A percentile compares a stretch with the other conserved stretches of the same genome.
Conservation (phyloP, 179 eudicot species). For the Beta lomatogona region DNA sequence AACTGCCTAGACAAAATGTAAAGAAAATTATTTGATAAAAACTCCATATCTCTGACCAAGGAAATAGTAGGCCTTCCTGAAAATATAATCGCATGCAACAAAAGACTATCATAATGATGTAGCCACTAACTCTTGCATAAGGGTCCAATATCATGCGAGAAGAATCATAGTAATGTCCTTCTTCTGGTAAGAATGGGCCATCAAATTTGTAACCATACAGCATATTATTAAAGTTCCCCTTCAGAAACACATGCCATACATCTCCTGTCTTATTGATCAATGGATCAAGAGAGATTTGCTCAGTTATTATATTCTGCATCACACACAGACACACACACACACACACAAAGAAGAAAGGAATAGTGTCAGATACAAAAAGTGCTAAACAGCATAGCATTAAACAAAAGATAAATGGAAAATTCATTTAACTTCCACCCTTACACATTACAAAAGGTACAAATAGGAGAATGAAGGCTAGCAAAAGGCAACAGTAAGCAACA, state of each 20-base stretch:
- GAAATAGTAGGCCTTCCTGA: background rate
- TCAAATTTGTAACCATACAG: conserved; percentile 79
- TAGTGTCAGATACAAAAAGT: background rate
- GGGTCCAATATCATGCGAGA: conserved; percentile 79
- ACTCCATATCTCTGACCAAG: conserved; percentile 3
- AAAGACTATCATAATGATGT: conserved; percentile 9
- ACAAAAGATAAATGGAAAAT: background rate
- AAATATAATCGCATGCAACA: conserved; percentile 1
- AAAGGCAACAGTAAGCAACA: background rate
- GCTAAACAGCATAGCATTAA: background rate
- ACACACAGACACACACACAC: background rate
- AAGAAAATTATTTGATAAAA: conserved; percentile 19
- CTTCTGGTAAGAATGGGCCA: conserved; percentile 74
- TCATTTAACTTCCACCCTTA: background rate
- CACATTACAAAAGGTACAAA: background rate
- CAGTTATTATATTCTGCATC: conserved; percentile 73
- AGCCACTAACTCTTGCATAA: conserved; percentile 75
- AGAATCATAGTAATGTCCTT: conserved; percentile 78
- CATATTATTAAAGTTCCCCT: conserved; percentile 76
- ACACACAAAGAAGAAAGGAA: background rate
- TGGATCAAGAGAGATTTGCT: conserved; percentile 79
- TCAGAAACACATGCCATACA: conserved; percentile 84
- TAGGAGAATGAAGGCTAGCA: background rate
- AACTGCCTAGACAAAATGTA: conserved; percentile 62
- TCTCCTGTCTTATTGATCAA: conserved; percentile 80